These are phyloP conservation scores for Rhizophagus prolifer DNA, from an alignment of 192 early-diverging fungal species.

Conservation along the genomic window DNA sequence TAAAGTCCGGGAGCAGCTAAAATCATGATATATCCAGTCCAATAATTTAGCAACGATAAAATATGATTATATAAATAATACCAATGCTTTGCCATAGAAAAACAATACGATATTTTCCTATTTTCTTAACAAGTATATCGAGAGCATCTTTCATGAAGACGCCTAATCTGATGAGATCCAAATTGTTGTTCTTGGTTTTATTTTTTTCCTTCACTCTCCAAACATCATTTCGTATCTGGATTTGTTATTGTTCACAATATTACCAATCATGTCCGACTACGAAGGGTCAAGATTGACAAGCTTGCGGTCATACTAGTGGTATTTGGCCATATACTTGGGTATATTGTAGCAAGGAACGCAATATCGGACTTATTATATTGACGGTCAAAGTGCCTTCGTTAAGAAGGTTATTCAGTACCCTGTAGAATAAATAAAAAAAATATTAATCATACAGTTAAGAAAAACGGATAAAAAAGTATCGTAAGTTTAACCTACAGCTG, in stretches of 20 bases:
- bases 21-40: conserved; percentile 11
- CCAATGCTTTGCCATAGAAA: conserved; percentile 7
- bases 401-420: conserved; percentile 1
- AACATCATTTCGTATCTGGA: conserved; percentile 25
- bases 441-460: not conserved
- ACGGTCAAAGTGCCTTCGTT: conserved; percentile 20
- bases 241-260: conserved; percentile 26
- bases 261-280: conserved; percentile 28
- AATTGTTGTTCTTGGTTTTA: conserved; percentile 12
- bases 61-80: too few relatives aligned
- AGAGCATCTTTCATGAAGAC: conserved; percentile 31
- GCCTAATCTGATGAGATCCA: conserved; percentile 21
- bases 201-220: conserved; percentile 26
- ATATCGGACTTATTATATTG: not conserved
- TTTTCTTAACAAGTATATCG: not conserved
- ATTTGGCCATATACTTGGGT: too few relatives aligned
- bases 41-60: not conserved
- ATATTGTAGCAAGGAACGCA: too few relatives aligned
- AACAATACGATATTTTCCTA: not conserved
- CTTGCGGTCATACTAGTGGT: not conserved
- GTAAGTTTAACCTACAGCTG: not conserved
- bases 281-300: conserved; percentile 27
- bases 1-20: not conserved
- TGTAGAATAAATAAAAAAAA: too few relatives aligned
- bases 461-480: not conserved